Conservation (phyloP, 805 yeast species). For the Isabelozyma gotoi region DNA sequence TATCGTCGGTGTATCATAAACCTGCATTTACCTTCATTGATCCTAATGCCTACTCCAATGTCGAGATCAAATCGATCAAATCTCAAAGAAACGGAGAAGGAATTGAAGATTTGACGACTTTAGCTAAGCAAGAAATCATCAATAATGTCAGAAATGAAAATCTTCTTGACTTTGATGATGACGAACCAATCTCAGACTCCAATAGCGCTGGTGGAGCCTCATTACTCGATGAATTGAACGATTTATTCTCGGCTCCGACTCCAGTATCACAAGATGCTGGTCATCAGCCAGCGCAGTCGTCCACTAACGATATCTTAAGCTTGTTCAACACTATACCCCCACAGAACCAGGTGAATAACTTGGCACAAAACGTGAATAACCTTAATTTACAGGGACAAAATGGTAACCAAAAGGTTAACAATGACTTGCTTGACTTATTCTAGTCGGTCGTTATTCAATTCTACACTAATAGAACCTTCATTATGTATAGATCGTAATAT, state of each 20-base stretch:
- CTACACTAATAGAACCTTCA: constrained; percentile 1
- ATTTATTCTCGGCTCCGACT: constrained; percentile 54
- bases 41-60: constrained; percentile 33
- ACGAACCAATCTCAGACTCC: constrained; percentile 26
- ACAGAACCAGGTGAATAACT: constrained; percentile 5
- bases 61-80: constrained; percentile 1
- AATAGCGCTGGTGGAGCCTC: constrained; percentile 26
- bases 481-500: constrained; percentile 2
- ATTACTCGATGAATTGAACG: constrained; percentile 73
- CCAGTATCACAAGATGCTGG: constrained; percentile 14
- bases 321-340: constrained; percentile 32
- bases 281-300: constrained; percentile 10
- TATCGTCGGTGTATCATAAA: constrained; percentile 86
- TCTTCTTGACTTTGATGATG: constrained; percentile 82
- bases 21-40: constrained; percentile 69
- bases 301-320: constrained; percentile 45
- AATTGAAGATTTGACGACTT: constrained; percentile 72
- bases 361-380: constrained; percentile 9
- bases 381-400: constrained; percentile 7
- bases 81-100: constrained; percentile 22
- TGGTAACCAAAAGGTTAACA: constrained; percentile 12
- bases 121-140: constrained; percentile 76
- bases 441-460: constrained; percentile 11
- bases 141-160: constrained; percentile 70
- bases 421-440: constrained; percentile 40